Percentiles rank a stretch among this genome's conserved stretches.
Evolutionary conservation across 352 stramenopile species (phyloP).

Genomic region (Globisporangium nunn): DNA sequence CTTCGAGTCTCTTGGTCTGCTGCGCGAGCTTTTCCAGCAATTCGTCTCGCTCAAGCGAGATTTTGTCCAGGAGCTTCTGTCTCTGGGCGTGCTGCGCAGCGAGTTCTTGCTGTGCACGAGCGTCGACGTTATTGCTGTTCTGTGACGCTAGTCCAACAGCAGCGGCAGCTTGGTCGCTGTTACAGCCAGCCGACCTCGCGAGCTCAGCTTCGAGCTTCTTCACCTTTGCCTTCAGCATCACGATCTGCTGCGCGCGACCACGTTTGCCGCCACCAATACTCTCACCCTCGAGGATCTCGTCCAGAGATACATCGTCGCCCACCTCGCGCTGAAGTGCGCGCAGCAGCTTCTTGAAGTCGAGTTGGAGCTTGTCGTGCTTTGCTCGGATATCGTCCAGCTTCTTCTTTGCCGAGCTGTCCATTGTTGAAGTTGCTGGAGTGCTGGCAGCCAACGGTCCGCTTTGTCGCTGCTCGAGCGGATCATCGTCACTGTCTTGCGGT

Average conservation of each 20-base stretch:
- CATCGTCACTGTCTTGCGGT: background rate
- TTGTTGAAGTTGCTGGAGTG: constrained; percentile 1
- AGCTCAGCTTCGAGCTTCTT: constrained; percentile 62
- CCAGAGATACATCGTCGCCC: constrained; percentile 40
- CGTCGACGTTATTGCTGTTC: constrained; percentile 37
- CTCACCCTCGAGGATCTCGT: constrained; percentile 34
- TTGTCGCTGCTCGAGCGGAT: background rate
- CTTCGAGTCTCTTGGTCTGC: constrained; percentile 55
- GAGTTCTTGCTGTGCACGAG: constrained; percentile 59
- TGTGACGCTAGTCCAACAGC: background rate
- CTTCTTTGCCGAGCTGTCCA: constrained; percentile 21
- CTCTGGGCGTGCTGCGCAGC: constrained; percentile 41
- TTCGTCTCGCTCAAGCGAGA: constrained; percentile 50
- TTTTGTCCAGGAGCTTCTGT: constrained; percentile 54
- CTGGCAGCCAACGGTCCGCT: constrained; percentile 3
- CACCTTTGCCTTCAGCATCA: constrained; percentile 78
- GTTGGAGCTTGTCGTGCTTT: constrained; percentile 43
- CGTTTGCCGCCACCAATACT: constrained; percentile 26
- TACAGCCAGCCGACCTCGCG: background rate
- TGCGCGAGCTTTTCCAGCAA: constrained; percentile 48
- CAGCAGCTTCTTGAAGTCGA: constrained; percentile 68
- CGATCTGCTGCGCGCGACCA: constrained; percentile 74
- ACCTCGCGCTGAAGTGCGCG: constrained; percentile 61
- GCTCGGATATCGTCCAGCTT: constrained; percentile 56
- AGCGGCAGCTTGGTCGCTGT: background rate